Percentiles rank a stretch among this genome's conserved stretches.
Conservation (phyloP, 176 grass and related monocot species). For the Raddia guianensis region DNA sequence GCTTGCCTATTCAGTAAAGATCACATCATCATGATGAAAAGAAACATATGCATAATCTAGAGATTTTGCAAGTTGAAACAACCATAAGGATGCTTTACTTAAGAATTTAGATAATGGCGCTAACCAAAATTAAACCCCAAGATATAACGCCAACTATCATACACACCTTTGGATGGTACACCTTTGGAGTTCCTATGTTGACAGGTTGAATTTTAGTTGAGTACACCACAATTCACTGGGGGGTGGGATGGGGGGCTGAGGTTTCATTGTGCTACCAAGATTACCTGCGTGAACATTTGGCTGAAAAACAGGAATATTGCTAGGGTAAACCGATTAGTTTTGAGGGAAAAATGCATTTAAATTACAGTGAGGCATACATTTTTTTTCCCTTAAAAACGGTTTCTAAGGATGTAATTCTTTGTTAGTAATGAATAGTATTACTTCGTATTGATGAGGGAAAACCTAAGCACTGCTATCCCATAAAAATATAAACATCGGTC, state of each 20-base stretch:
- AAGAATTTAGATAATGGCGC: background rate
- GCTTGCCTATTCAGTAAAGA: slow-evolving; percentile 7
- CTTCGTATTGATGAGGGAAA: too few relatives aligned
- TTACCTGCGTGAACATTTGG: background rate
- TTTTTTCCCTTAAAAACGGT: background rate
- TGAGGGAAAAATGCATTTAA: background rate
- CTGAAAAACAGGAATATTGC: background rate
- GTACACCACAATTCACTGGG: background rate
- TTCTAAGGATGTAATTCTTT: too few relatives aligned
- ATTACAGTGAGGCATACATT: background rate
- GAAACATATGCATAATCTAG: background rate
- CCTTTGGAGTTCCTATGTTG: background rate
- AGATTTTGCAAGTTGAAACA: background rate
- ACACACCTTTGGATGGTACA: too few relatives aligned
- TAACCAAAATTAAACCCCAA: too few relatives aligned
- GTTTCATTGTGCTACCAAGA: background rate
- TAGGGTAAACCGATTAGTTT: background rate
- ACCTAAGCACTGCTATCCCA: too few relatives aligned
- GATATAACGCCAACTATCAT: too few relatives aligned
- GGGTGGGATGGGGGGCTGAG: background rate
- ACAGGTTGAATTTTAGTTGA: background rate
- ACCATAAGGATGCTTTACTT: slow-evolving; percentile 1
- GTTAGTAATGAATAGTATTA: too few relatives aligned
- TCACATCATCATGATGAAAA: slow-evolving; percentile 18
- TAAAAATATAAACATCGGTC: too few relatives aligned